Evolutionary conservation across 805 yeast genomes (phyloP).

Genomic region (Blastobotrys robertii): DNA sequence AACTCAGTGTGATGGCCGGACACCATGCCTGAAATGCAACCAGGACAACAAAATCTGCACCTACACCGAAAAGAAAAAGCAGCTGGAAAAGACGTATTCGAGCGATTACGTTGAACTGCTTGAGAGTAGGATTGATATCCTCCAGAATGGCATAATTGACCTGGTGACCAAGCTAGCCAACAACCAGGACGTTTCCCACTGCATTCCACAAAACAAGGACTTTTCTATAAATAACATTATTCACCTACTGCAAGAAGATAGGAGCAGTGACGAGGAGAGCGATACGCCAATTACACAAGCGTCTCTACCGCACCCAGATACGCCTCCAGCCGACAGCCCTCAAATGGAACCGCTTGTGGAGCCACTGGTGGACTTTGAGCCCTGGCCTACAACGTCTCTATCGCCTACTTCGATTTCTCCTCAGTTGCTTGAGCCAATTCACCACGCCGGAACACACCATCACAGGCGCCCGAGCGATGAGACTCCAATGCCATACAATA

Average conservation of each 20-base stretch:
- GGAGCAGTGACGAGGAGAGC: neutral
- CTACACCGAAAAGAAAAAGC: constrained; percentile 43
- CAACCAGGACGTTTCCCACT: constrained; percentile 14
- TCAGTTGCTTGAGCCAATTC: neutral
- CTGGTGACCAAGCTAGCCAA: constrained; percentile 14
- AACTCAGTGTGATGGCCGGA: constrained; percentile 35
- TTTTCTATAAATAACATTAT: constrained; percentile 17
- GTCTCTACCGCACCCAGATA: neutral
- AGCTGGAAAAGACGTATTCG: constrained; percentile 47
- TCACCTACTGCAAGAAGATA: constrained; percentile 11
- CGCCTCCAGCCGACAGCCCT: neutral
- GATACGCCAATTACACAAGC: constrained; percentile 1
- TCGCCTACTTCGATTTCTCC: neutral
- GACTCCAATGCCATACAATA: too few relatives aligned
- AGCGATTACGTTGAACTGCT: constrained; percentile 53
- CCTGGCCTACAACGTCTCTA: neutral
- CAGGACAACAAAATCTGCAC: constrained; percentile 49
- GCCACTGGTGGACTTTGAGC: neutral
- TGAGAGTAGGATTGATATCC: constrained; percentile 46
- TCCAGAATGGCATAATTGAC: constrained; percentile 42
- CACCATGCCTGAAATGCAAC: constrained; percentile 42
- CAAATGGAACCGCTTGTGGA: constrained; percentile 2
- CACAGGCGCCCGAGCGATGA: too few relatives aligned
- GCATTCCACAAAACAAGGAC: constrained; percentile 13
- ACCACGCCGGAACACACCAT: too few relatives aligned